Percentiles rank a stretch among this genome's conserved stretches.
These are phyloP conservation scores for Cruciata laevipes DNA, from an alignment of 257 asterid species.

Conservation along the genomic window DNA sequence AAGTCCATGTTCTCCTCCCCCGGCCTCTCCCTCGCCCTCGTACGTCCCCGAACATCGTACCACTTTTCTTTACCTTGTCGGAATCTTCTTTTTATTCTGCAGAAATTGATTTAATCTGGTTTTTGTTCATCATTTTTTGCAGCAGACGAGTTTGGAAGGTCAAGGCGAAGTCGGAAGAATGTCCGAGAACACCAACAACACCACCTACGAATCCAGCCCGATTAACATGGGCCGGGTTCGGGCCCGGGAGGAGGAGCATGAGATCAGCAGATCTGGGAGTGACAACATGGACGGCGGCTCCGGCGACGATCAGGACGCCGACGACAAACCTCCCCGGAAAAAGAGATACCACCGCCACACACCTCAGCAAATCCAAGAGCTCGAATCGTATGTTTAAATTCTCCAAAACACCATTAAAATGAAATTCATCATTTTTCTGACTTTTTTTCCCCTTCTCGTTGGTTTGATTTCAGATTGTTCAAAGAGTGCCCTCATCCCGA, in stretches of 20 bases:
- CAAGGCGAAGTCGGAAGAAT: conserved; percentile 49
- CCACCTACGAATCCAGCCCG: conserved; percentile 26
- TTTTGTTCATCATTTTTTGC: neutral
- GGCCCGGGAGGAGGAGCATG: conserved; percentile 78
- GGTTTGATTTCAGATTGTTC: conserved; percentile 44
- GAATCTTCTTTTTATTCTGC: neutral
- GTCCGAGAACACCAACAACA: conserved; percentile 34
- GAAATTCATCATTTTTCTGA: neutral
- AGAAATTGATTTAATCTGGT: neutral
- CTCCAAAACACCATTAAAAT: no score
- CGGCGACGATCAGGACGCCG: conserved; percentile 78
- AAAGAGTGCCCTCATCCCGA: conserved; percentile 98
- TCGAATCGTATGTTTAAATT: conserved; percentile 49
- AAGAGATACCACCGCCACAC: conserved; percentile 98
- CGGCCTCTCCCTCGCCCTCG: conserved; percentile 94
- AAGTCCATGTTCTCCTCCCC: conserved; percentile 72
- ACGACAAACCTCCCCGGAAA: conserved; percentile 75
- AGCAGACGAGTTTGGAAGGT: conserved; percentile 83
- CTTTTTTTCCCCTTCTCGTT: neutral
- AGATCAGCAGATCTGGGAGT: conserved; percentile 94
- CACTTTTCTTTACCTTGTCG: neutral
- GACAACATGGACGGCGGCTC: conserved; percentile 83
- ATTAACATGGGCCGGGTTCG: conserved; percentile 43
- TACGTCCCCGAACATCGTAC: conserved; percentile 15
- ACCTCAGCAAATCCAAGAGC: conserved; percentile 97